Conservation (phyloP, 768 basidiomycete genomes). For the Rhizopogon vinicolor region DNA sequence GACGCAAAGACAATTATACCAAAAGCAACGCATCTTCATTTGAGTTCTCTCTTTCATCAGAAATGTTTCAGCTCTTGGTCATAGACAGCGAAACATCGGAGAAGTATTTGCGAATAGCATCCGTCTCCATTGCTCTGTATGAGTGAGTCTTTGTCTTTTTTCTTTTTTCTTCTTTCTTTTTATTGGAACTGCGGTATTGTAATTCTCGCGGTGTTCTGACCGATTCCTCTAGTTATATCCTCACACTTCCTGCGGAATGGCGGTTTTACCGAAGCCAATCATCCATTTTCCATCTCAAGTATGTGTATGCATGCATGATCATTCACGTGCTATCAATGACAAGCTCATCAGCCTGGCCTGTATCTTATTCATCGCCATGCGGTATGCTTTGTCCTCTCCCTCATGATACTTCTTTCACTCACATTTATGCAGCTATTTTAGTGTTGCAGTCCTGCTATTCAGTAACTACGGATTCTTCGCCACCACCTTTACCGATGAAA, state of each 20-base stretch:
- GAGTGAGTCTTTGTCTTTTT: constrained; percentile 23
- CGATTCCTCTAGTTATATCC: constrained; percentile 19
- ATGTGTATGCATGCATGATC: not conserved
- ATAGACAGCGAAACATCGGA: constrained; percentile 12
- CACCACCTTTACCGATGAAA: constrained; percentile 37
- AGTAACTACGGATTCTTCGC: constrained; percentile 61
- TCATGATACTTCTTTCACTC: not conserved
- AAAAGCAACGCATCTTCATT: not conserved
- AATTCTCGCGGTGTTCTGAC: not conserved
- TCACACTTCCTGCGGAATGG: constrained; percentile 28
- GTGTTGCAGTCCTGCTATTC: constrained; percentile 42
- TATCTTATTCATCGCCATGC: constrained; percentile 29
- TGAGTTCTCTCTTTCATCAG: not conserved
- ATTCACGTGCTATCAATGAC: not conserved
- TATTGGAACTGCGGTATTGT: not conserved
- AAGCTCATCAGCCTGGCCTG: constrained; percentile 19
- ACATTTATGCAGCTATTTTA: constrained; percentile 24
- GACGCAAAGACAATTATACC: not conserved
- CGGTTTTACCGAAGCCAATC: constrained; percentile 30
- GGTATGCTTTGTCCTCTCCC: constrained; percentile 8
- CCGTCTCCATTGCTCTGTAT: constrained; percentile 33
- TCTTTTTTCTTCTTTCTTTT: too few relatives aligned
- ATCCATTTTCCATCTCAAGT: constrained; percentile 23
- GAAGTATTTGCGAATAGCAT: constrained; percentile 29
- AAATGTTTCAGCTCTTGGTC: not conserved